Evolutionary conservation across 1,284 basidiomycete species (phyloP).

Genomic region (Malassezia yamatoensis): DNA sequence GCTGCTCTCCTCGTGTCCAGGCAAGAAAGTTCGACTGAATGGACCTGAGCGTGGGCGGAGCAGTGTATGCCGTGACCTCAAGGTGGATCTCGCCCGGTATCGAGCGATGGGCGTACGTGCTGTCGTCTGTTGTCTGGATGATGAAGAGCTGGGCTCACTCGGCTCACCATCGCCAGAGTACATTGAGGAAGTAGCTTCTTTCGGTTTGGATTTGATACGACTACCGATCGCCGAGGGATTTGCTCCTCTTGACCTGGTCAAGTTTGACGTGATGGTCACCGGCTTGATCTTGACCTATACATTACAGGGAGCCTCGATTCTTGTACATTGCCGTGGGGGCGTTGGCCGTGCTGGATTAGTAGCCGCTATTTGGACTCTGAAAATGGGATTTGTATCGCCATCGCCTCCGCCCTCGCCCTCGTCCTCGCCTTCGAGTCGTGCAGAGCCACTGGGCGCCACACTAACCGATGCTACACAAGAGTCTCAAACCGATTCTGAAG

Average conservation of each 20-base stretch:
- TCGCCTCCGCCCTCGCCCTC: background rate
- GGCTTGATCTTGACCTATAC: slow-evolving; percentile 66
- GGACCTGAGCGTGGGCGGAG: slow-evolving; percentile 71
- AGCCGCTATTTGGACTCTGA: slow-evolving; percentile 84
- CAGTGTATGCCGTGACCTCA: slow-evolving; percentile 72
- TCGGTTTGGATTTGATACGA: slow-evolving; percentile 67
- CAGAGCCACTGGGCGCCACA: background rate
- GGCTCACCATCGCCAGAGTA: slow-evolving; percentile 77
- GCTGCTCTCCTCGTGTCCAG: slow-evolving; percentile 81
- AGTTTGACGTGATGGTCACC: slow-evolving; percentile 66
- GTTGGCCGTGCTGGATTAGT: slow-evolving; percentile 86
- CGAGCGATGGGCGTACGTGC: slow-evolving; percentile 66
- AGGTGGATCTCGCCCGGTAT: slow-evolving; percentile 66
- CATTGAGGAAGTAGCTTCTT: slow-evolving; percentile 55
- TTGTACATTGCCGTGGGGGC: slow-evolving; percentile 88
- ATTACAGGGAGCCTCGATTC: slow-evolving; percentile 61
- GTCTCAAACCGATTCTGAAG: background rate
- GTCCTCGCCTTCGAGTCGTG: background rate
- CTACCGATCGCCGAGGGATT: slow-evolving; percentile 82
- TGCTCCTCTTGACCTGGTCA: slow-evolving; percentile 67
- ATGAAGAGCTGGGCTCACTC: slow-evolving; percentile 70
- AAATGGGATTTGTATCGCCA: slow-evolving; percentile 61
- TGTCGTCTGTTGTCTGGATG: slow-evolving; percentile 76
- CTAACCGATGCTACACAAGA: background rate
- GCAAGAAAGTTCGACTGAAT: slow-evolving; percentile 81